Base-by-base conservation (phyloP, 257 asterid genomes). In the Lithospermum erythrorhizon region DNA sequence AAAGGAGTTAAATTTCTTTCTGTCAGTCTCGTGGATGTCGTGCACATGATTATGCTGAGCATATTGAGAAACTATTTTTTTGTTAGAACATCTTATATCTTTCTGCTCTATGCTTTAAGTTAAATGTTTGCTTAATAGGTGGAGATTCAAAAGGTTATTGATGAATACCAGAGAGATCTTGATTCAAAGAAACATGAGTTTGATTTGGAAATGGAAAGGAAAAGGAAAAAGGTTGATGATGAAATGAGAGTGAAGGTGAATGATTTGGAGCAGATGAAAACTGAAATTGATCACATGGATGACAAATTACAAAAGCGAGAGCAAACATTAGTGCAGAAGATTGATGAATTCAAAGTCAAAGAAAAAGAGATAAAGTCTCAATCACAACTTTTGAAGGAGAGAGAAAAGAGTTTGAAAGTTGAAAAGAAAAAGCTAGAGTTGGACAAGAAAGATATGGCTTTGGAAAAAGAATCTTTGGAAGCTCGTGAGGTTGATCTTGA, bases 251-350 rank as follows among this genome's bases (percentile, higher is more conserved):
- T 52, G 62, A 82, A 84, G 72, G 73, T 61, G 9, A 74, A 76
- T 53, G 67, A 68, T 63, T 79, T 86, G 72, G 77, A 62, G 61
- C 73, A 71, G 73, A 84, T 77, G 82, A 77, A 66, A 62, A 71
- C 45, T 27, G 94, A 84, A 68, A 71, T 79, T 65, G 72, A 67
- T 55, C 97, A 89, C 65, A 68, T 48, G 76, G 90, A 81, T 69
- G 95, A 78, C 55, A 86, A 81, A 71, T 62, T 89, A 78, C 81
- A 68, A 55, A 87, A 76, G 71, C 81, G 57, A 73, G 91, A 82
- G 70, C 82, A 76, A 64, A 75, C 78, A 4, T 68, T 87, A 64
- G 93, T 75, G 65, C 78, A 68, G 71, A 85, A 84, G 79, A 70
- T 79, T 14, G 87, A 83, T 21, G 76, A 87, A 75, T 71, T 76